phyloP scores from a whole-genome alignment of 441 rosid species.

The Breynia disticha region DNA sequence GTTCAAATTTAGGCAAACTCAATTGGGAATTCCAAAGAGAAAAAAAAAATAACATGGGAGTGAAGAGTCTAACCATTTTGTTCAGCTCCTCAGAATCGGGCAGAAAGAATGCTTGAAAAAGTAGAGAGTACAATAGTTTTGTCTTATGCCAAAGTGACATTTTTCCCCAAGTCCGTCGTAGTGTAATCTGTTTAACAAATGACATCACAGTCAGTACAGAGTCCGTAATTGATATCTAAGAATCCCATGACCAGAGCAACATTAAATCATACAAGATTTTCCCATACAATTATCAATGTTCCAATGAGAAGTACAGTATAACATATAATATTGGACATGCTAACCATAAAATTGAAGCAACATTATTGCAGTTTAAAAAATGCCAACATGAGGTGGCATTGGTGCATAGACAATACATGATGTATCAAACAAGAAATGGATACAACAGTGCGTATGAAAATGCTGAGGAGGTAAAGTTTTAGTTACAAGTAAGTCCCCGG shows the following conservation, averaged over 20 bases:
- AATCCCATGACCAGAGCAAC: too few relatives aligned
- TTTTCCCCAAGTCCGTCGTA: constrained; percentile 75
- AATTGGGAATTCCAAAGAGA: neutral
- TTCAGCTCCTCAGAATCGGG: constrained; percentile 76
- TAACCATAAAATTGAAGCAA: too few relatives aligned
- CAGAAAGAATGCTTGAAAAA: constrained; percentile 79
- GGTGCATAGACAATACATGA: too few relatives aligned
- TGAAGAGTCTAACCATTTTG: constrained; percentile 49
- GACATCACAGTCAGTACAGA: neutral
- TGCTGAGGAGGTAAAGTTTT: neutral
- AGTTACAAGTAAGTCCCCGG: constrained; percentile 1
- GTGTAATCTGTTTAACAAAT: constrained; percentile 50
- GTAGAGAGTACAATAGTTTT: constrained; percentile 54
- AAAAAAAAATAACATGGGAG: neutral
- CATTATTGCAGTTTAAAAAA: too few relatives aligned
- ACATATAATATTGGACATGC: too few relatives aligned
- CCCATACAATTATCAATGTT: too few relatives aligned
- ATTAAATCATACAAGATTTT: too few relatives aligned
- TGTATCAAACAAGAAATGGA: too few relatives aligned
- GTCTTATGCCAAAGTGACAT: constrained; percentile 95
- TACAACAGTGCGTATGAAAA: too few relatives aligned
- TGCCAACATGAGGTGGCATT: too few relatives aligned
- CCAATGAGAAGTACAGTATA: too few relatives aligned
- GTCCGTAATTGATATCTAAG: neutral
- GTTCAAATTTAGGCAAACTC: neutral